Base-by-base conservation (phyloP, 345 rosid species). In the Citrus hindsii region DNA sequence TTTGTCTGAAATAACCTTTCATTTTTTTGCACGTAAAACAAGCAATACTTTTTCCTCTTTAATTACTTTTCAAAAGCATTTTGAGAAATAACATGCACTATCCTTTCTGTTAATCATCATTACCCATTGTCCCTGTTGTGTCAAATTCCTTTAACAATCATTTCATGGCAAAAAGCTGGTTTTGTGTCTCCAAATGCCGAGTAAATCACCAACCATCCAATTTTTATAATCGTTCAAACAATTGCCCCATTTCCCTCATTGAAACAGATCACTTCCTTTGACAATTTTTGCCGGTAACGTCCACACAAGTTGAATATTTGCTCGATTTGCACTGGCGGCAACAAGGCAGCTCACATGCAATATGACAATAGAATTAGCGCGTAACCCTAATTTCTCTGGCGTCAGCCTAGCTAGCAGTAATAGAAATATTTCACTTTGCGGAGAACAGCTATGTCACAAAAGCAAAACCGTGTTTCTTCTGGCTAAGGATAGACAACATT, bases 381-480 rank as follows among this genome's bases (percentile, higher is more conserved):
- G 78, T 64, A 63, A 32, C 40, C 37, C 28, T 6, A 24, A 65
- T 40, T 28, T 10, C 51, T 62, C 35, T 59, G 24, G n/a, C 40
- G 53, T 38, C n/a, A 35, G 33, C 25, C 75, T 73, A 46, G 51
- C 51, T 46, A 46, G 51, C 51, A 46, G 51, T 12, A 35, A 7
- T 21, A 35, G 33, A 56, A 71, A 71, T 51, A 24, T 25, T 73
- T 33, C 53, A 16, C 4, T n/a, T 38, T 73, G 65, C 48, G 38
- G 9, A 13, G 27, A 68, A 76, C 79, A 76, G 79, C 79, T 76
- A 67, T 13, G 35, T 22, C 3, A 35, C 21, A 67, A 18, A 30
- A 14, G 10, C 19, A 69, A 66, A 66, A 24, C 60, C 75, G 75
- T 68, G 78, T 74, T 60, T 74, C 40, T 46, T 46, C 51, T 32